Conservation (phyloP, 352 stramenopile genomes). For the Phytopythium sindhum region DNA sequence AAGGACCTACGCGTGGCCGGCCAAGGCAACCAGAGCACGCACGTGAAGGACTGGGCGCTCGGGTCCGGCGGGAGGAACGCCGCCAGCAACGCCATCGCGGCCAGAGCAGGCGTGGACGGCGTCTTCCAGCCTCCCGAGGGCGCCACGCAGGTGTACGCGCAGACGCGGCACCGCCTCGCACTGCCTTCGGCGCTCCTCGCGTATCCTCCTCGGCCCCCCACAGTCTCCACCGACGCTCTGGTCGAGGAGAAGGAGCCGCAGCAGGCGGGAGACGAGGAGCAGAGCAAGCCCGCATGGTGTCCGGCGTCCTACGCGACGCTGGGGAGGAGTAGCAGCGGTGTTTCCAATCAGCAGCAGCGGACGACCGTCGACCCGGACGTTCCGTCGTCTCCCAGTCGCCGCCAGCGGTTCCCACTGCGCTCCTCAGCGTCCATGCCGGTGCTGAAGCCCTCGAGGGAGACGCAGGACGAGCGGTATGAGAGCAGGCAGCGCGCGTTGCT, state of each 20-base stretch:
- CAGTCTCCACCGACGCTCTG: neutral
- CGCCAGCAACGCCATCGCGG: conserved; percentile 10
- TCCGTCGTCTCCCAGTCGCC: conserved; percentile 7
- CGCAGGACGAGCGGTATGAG: conserved; percentile 21
- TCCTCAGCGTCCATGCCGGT: neutral
- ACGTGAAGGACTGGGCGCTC: conserved; percentile 13
- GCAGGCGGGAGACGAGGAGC: neutral
- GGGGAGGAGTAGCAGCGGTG: neutral
- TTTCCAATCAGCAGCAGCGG: neutral
- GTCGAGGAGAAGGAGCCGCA: conserved; percentile 17
- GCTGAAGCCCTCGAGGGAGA: neutral
- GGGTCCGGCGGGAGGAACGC: neutral
- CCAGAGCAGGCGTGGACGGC: conserved; percentile 25
- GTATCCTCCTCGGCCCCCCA: neutral
- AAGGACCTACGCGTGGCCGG: conserved; percentile 20
- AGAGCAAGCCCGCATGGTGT: conserved; percentile 24
- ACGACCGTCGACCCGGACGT: neutral
- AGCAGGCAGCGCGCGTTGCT: conserved; percentile 27
- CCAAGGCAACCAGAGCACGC: conserved; percentile 12
- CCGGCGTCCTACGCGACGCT: conserved; percentile 29
- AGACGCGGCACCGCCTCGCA: neutral
- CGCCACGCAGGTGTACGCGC: conserved; percentile 4
- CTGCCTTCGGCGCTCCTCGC: neutral
- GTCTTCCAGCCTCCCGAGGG: conserved; percentile 49
- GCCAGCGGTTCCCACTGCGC: conserved; percentile 29